Conservation (phyloP, 2,329 filamentous ascomycete species). For the Whalleya microplaca region DNA sequence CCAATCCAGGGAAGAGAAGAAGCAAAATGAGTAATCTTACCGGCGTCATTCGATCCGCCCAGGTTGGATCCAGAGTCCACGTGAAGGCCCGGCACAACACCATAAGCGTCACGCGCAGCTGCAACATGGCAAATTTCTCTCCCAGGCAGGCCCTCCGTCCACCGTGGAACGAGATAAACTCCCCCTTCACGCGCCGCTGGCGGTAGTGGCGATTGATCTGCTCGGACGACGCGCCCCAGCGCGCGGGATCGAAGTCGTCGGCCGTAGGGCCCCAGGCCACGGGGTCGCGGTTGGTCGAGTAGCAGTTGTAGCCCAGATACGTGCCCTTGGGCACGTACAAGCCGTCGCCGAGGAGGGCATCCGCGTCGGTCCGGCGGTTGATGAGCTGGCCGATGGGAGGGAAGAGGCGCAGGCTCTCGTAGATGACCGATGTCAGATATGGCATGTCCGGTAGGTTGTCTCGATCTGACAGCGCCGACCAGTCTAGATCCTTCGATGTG, state of each 20-base stretch:
- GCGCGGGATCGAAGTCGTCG: conserved; percentile 42
- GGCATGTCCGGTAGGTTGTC: conserved; percentile 41
- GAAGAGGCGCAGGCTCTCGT: conserved; percentile 51
- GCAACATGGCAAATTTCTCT: conserved; percentile 44
- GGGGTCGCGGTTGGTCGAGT: conserved; percentile 43
- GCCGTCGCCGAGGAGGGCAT: conserved; percentile 31
- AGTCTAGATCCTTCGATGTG: background rate
- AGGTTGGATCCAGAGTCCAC: conserved; percentile 39
- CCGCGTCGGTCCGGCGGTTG: conserved; percentile 43
- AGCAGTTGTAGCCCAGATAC: conserved; percentile 46
- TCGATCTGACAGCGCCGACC: background rate
- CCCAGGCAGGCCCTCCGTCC: conserved; percentile 45
- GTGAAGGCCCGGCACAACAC: conserved; percentile 34
- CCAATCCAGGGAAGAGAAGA: background rate
- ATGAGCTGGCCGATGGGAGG: conserved; percentile 54
- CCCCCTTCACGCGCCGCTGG: conserved; percentile 40
- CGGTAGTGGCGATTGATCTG: conserved; percentile 42
- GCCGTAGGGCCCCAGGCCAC: conserved; percentile 38
- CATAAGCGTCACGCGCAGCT: conserved; percentile 41
- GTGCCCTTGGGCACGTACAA: conserved; percentile 42
- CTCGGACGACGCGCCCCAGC: conserved; percentile 42
- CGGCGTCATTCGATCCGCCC: conserved; percentile 39
- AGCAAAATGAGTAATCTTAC: conserved; percentile 22
- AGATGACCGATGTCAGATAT: conserved; percentile 47
- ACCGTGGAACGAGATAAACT: conserved; percentile 48